phyloP scores from a whole-genome alignment of 139 green algal genomes.

The Chlorella sp. region DNA sequence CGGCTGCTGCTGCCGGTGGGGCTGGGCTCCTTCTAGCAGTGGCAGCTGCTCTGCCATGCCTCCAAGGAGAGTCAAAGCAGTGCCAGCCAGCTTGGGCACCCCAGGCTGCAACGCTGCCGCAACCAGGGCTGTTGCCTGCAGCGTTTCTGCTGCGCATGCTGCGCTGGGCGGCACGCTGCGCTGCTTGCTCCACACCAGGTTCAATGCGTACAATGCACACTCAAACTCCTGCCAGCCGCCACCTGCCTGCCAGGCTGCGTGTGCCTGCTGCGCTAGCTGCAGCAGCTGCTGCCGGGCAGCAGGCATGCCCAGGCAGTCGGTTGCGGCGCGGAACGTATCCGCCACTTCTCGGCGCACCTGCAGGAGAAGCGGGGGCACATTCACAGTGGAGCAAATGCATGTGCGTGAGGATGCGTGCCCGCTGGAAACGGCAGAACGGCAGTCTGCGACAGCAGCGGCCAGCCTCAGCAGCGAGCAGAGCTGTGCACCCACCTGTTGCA shows the following conservation, averaged over 20 bases:
- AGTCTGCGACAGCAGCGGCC: not conserved
- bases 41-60: constrained; percentile 59
- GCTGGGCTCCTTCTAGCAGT: constrained; percentile 1
- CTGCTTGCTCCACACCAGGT: constrained; percentile 61
- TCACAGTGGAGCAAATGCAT: too few relatives aligned
- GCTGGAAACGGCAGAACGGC: too few relatives aligned
- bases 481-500: constrained; percentile 54
- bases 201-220: constrained; percentile 67
- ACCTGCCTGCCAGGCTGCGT: not conserved
- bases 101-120: not conserved
- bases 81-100: constrained; percentile 70
- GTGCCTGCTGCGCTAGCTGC: constrained; percentile 15
- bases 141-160: not conserved
- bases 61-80: constrained; percentile 69
- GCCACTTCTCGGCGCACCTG: constrained; percentile 68
- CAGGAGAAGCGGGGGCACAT: not conserved
- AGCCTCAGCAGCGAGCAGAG: too few relatives aligned
- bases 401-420: too few relatives aligned
- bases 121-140: not conserved
- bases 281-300: constrained; percentile 29
- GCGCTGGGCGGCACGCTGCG: constrained; percentile 35
- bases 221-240: constrained; percentile 52
- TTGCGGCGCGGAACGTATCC: constrained; percentile 49
- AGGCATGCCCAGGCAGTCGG: constrained; percentile 9
- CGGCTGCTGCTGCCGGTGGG: not conserved